Evolutionary conservation across 2,329 filamentous ascomycete genomes (phyloP).

Genomic region (Alternaria sp.): DNA sequence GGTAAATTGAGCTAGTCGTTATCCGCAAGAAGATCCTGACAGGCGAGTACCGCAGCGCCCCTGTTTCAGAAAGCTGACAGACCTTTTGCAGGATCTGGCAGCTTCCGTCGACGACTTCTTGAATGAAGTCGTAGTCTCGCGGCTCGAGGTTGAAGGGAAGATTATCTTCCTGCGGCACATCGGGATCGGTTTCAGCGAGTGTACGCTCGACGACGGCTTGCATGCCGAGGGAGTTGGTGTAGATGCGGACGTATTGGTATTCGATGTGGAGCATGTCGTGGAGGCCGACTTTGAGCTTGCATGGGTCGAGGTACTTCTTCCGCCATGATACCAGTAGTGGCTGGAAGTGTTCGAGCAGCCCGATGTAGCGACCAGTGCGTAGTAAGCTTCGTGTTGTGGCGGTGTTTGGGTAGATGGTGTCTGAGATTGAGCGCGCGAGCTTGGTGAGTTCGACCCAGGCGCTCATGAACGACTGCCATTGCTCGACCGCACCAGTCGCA

Average conservation of each 20-base stretch:
- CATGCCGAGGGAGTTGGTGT: slow-evolving; percentile 59
- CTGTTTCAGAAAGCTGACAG: slow-evolving; percentile 55
- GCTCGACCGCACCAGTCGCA: slow-evolving; percentile 47
- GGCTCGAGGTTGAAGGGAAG: slow-evolving; percentile 54
- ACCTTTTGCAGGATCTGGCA: slow-evolving; percentile 60
- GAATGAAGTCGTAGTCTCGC: slow-evolving; percentile 62
- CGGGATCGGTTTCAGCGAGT: slow-evolving; percentile 48
- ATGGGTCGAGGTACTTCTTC: slow-evolving; percentile 48
- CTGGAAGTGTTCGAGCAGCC: slow-evolving; percentile 55
- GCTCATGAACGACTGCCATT: slow-evolving; percentile 60
- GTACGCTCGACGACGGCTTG: slow-evolving; percentile 64
- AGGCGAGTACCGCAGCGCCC: slow-evolving; percentile 58
- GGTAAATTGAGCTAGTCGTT: slow-evolving; percentile 62
- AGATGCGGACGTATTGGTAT: slow-evolving; percentile 54
- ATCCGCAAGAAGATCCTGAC: slow-evolving; percentile 62
- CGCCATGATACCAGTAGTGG: slow-evolving; percentile 51
- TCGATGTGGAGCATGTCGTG: slow-evolving; percentile 61
- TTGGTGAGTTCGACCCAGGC: slow-evolving; percentile 55
- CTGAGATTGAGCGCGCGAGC: slow-evolving; percentile 59
- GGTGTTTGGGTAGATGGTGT: slow-evolving; percentile 59
- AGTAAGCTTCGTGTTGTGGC: slow-evolving; percentile 50
- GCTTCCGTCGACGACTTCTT: slow-evolving; percentile 62
- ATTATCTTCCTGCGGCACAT: slow-evolving; percentile 47
- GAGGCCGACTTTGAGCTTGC: slow-evolving; percentile 46
- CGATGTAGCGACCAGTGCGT: slow-evolving; percentile 58